These are phyloP conservation scores for Linnemannia hyalina DNA, from an alignment of 192 early-diverging fungal species.

Conservation along the genomic window DNA sequence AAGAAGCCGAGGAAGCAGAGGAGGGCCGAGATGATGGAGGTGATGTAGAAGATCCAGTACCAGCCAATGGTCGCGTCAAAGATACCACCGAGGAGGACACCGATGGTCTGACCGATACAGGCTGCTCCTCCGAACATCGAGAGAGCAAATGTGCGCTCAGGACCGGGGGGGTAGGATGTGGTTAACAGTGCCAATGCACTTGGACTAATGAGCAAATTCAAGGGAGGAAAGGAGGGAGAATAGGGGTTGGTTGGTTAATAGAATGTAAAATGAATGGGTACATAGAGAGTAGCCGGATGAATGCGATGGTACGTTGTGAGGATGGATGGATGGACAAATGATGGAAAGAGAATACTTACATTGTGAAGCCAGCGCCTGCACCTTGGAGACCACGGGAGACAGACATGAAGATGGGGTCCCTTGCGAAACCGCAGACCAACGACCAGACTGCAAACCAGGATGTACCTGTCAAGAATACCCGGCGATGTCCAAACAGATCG, in stretches of 20 bases:
- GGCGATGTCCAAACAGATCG: conserved; percentile 56
- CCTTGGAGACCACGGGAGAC: conserved; percentile 52
- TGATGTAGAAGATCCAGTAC: conserved; percentile 59
- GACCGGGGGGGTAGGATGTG: conserved; percentile 42
- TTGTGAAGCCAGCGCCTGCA: conserved; percentile 52
- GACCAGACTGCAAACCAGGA: conserved; percentile 49
- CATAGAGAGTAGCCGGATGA: neutral
- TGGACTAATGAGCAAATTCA: conserved; percentile 9
- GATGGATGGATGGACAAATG: neutral
- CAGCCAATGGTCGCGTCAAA: conserved; percentile 56
- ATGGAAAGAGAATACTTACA: conserved; percentile 14
- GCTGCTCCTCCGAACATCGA: conserved; percentile 48
- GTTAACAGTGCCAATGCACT: conserved; percentile 46
- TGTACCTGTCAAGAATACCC: conserved; percentile 45
- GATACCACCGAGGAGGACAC: conserved; percentile 53
- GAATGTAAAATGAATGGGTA: neutral
- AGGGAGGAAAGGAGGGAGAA: neutral
- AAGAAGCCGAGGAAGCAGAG: conserved; percentile 43
- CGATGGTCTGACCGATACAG: conserved; percentile 43
- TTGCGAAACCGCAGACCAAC: conserved; percentile 49
- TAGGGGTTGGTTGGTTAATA: neutral
- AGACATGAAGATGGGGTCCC: conserved; percentile 55
- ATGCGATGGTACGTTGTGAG: neutral
- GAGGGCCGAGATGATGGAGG: conserved; percentile 38
- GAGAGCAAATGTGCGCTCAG: conserved; percentile 44